phyloP scores from a whole-genome alignment of 1,284 basidiomycete genomes.

The Puccinia horiana region DNA sequence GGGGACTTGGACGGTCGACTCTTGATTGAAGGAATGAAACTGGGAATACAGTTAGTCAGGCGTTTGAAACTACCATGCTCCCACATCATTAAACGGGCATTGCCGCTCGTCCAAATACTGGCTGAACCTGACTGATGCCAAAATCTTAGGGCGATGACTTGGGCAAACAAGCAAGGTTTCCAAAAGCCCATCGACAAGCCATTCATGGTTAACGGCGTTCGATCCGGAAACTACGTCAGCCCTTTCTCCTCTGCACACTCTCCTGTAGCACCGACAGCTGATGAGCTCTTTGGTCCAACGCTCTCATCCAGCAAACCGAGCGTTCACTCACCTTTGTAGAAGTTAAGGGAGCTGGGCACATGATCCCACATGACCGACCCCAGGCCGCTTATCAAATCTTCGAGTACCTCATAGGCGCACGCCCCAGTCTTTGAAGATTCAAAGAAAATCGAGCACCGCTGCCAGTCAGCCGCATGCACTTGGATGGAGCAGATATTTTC shows the following conservation, averaged over 20 bases:
- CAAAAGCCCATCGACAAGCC: constrained; percentile 50
- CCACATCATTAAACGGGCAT: background rate
- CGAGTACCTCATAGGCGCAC: constrained; percentile 54
- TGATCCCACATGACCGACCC: constrained; percentile 56
- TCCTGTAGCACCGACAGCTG: background rate
- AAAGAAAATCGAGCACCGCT: background rate
- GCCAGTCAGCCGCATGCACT: background rate
- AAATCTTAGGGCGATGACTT: constrained; percentile 55
- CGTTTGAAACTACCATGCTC: background rate
- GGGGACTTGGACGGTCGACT: constrained; percentile 20
- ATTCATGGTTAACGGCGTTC: constrained; percentile 50
- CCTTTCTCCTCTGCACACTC: background rate
- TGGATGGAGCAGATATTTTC: background rate
- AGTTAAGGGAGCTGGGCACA: constrained; percentile 51
- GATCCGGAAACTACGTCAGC: background rate
- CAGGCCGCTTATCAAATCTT: constrained; percentile 53
- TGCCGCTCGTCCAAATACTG: background rate
- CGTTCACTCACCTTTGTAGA: constrained; percentile 22
- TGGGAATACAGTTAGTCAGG: constrained; percentile 4
- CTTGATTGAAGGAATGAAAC: background rate
- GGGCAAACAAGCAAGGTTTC: constrained; percentile 56
- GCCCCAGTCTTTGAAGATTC: background rate
- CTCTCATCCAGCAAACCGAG: constrained; percentile 4
- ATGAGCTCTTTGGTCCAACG: background rate
- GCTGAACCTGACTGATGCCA: background rate